Base-by-base conservation (phyloP, 441 rosid species). In the Mallotus japonicus region DNA sequence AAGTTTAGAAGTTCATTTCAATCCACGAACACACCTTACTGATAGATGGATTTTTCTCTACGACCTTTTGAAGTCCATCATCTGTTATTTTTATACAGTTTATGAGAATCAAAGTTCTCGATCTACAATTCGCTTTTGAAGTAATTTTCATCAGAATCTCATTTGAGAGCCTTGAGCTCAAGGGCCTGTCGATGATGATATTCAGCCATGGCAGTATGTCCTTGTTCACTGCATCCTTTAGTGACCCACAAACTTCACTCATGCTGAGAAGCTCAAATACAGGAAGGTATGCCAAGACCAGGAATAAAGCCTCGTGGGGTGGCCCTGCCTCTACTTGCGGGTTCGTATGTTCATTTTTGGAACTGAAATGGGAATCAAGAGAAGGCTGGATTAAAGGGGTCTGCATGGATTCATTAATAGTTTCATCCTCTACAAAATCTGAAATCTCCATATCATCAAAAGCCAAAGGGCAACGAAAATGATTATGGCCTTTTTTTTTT, bases 131-230 rank as follows among this genome's bases (percentile, higher is more conserved):
- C 20, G 92, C 92, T 71, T 85, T 85, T 19, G 83, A 77, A 63
- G 93, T 74, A 73, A 94, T 70, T 74, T 83, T 76, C 85, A 88
- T 60, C 63, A 94, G 86, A 80, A 77, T 74, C 74, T 88, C 94
- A 63, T 89, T 85, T 0, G 89, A 88, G 24, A 94, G 75, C 82
- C 85, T 81, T 71, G 86, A 89, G 74, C 69, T 90, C 81, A 87
- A 74, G 0, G 97, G 95, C 55, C 70, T 87, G 61, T 76, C 85
- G 51, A 90, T 78, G 71, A 86, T 83, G 70, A 89, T 74, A 76
- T 77, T 83, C 65, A 77, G 86, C 97, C 97, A 94, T 50, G 85
- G 79, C 5, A 88, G 71, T 55, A 91, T 76, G 67, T 94, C 99
- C 50, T 71, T 82, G 56, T 73, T 76, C 55, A 92, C 87, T 10